These are phyloP conservation scores for Rhodamnia argentea DNA, from an alignment of 345 rosid genomes.

Conservation along the genomic window DNA sequence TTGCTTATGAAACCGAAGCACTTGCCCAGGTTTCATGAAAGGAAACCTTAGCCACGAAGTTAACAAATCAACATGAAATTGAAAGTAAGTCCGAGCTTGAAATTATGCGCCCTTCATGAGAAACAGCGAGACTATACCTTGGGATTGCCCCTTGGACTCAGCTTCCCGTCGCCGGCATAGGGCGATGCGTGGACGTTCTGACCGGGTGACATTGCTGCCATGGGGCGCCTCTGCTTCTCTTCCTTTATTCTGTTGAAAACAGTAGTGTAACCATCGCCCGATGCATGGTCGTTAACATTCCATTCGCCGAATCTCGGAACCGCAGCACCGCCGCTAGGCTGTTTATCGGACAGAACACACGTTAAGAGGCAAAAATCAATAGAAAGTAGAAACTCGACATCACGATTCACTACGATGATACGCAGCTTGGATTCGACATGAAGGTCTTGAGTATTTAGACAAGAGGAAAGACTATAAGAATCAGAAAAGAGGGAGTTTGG, in stretches of 20 bases:
- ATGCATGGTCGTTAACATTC: conserved; percentile 68
- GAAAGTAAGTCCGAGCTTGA: not conserved
- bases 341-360: not conserved
- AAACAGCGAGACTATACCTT: not conserved
- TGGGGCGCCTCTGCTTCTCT: conserved; percentile 45
- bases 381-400: not conserved
- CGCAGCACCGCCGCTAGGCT: conserved; percentile 59
- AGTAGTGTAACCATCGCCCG: conserved; percentile 76
- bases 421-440: not conserved
- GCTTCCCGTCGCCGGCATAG: conserved; percentile 4
- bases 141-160: not conserved
- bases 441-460: not conserved
- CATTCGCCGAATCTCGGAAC: conserved; percentile 89
- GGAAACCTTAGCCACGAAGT: not conserved
- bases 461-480: not conserved
- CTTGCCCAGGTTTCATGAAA: not conserved
- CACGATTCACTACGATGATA: not conserved
- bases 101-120: not conserved
- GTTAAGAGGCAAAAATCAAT: not conserved
- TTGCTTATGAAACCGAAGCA: not conserved
- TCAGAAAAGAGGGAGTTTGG: not conserved
- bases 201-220: not conserved
- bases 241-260: conserved; percentile 71
- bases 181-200: conserved; percentile 23
- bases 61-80: not conserved